These are phyloP conservation scores for Chrysanthemum seticuspe DNA, from an alignment of 129 eudicot species.

Conservation along the genomic window DNA sequence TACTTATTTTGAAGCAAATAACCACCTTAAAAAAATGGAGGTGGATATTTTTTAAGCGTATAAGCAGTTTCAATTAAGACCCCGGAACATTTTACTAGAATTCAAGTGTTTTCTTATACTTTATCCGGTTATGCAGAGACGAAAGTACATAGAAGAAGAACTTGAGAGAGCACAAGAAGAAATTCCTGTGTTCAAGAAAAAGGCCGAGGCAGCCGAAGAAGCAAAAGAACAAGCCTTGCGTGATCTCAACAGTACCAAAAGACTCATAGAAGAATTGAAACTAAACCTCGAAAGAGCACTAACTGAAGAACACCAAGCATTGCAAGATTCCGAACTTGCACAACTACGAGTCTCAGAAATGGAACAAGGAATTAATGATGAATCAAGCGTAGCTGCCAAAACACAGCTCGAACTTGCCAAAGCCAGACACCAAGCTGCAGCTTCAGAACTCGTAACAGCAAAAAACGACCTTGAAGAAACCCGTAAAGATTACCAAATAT, in stretches of 20 bases:
- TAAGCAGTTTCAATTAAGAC: no score
- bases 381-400: conserved; percentile 77
- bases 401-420: conserved; percentile 87
- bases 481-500: conserved; percentile 43
- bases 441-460: conserved; percentile 54
- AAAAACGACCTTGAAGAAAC: conserved; percentile 54
- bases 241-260: conserved; percentile 75
- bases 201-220: conserved; percentile 70
- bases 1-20: no score
- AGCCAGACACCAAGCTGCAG: conserved; percentile 63
- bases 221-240: conserved; percentile 58
- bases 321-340: conserved; percentile 87
- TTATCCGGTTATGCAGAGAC: conserved; percentile 50
- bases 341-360: conserved; percentile 69
- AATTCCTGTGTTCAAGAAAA: conserved; percentile 59
- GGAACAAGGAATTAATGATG: conserved; percentile 83
- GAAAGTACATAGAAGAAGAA: conserved; percentile 67
- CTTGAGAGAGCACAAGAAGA: conserved; percentile 73
- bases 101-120: neutral
- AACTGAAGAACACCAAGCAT: conserved; percentile 82
- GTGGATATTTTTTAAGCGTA: no score
- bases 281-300: conserved; percentile 86
- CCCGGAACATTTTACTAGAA: no score
- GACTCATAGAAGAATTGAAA: conserved; percentile 74
- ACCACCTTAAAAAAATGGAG: no score